Evolutionary conservation across 805 yeast species (phyloP).

Genomic region (Komagataella pseudopastoris): DNA sequence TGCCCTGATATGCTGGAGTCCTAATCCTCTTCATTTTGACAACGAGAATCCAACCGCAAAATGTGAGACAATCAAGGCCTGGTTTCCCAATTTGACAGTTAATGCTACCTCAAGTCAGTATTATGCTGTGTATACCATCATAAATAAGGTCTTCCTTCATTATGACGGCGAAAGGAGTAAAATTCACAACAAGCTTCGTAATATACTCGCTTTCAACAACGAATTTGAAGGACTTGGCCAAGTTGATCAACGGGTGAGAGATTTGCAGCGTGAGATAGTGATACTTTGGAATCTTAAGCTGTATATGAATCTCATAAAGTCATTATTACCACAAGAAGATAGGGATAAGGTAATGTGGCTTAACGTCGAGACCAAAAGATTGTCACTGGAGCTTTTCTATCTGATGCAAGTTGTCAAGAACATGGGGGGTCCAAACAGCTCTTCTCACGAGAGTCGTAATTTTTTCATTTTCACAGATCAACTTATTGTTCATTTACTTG

Average conservation of each 20-base stretch:
- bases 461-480: slow-evolving; percentile 58
- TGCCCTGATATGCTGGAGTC: slow-evolving; percentile 43
- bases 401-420: slow-evolving; percentile 23
- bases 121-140: slow-evolving; percentile 46
- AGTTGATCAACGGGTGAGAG: slow-evolving; percentile 30
- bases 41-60: slow-evolving; percentile 8
- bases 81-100: slow-evolving; percentile 55
- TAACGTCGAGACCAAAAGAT: slow-evolving; percentile 17
- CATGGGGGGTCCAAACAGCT: slow-evolving; percentile 5
- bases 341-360: slow-evolving; percentile 15
- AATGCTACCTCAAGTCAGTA: slow-evolving; percentile 68
- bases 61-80: slow-evolving; percentile 38
- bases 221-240: slow-evolving; percentile 49
- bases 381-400: slow-evolving; percentile 25
- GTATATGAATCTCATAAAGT: slow-evolving; percentile 31
- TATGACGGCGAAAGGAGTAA: slow-evolving; percentile 55
- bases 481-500: slow-evolving; percentile 57
- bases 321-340: slow-evolving; percentile 13
- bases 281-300: slow-evolving; percentile 29
- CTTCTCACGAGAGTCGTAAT: slow-evolving; percentile 24
- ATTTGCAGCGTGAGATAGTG: slow-evolving; percentile 32
- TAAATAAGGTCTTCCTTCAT: slow-evolving; percentile 52
- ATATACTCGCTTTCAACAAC: slow-evolving; percentile 53
- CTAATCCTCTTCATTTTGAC: slow-evolving; percentile 22
- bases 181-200: slow-evolving; percentile 38